Conservation (phyloP, 257 asterid species). For the Penstemon barbatus region DNA sequence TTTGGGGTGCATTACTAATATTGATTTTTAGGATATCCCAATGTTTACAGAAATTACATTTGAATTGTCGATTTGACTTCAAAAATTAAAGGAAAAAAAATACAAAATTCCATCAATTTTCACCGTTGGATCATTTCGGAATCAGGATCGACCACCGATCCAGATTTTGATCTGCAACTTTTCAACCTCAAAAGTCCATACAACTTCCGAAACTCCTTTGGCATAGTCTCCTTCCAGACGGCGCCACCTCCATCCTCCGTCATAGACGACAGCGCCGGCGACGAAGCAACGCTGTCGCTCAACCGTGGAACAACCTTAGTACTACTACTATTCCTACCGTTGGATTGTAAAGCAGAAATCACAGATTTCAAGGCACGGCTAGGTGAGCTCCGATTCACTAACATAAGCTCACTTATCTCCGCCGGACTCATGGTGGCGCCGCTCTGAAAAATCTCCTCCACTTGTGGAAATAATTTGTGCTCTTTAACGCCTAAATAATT, state of each 20-base stretch:
- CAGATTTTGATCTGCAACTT: slow-evolving; percentile 24
- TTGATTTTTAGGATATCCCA: background rate
- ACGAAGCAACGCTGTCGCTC: slow-evolving; percentile 3
- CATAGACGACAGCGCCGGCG: slow-evolving; percentile 8
- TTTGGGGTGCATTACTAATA: too few relatives aligned
- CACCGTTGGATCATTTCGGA: slow-evolving; percentile 24
- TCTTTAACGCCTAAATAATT: slow-evolving; percentile 30
- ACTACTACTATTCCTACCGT: background rate
- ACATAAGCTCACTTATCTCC: slow-evolving; percentile 33
- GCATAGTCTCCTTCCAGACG: slow-evolving; percentile 32
- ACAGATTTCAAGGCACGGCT: slow-evolving; percentile 35
- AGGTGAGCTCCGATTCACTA: slow-evolving; percentile 32
- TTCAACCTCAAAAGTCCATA: slow-evolving; percentile 27
- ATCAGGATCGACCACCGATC: slow-evolving; percentile 23
- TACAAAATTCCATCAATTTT: background rate
- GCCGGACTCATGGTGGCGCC: slow-evolving; percentile 38
- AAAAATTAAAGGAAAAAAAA: background rate
- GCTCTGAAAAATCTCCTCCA: slow-evolving; percentile 34
- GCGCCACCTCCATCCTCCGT: slow-evolving; percentile 11
- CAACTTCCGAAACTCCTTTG: slow-evolving; percentile 32
- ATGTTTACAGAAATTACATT: background rate
- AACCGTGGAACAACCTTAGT: background rate
- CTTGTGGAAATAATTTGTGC: slow-evolving; percentile 32
- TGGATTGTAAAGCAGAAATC: slow-evolving; percentile 25
- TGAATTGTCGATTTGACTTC: background rate